phyloP scores from a whole-genome alignment of 306 rosid genomes.

The Elaeagnus macrophylla region DNA sequence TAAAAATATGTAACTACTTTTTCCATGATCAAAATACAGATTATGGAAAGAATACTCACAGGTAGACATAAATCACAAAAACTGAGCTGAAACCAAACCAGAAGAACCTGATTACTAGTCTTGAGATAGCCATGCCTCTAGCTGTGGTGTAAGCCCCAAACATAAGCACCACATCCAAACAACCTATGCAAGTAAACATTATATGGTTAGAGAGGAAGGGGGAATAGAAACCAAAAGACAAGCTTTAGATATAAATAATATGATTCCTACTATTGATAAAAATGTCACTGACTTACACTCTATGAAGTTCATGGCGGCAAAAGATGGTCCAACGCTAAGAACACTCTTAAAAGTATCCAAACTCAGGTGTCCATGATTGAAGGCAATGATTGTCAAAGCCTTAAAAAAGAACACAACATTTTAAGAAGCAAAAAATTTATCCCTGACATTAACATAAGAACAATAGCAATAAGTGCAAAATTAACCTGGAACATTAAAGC shows the following conservation, averaged over 20 bases:
- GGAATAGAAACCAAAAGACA: conserved; percentile 4
- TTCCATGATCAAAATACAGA: conserved; percentile 7
- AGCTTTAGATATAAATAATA: conserved; percentile 2
- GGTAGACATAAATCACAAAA: conserved; percentile 56
- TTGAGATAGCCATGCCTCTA: conserved; percentile 97
- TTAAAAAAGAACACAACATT: conserved; percentile 26
- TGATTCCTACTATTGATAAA: conserved; percentile 12
- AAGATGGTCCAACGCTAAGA: conserved; percentile 87
- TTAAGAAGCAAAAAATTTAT: conserved; percentile 6
- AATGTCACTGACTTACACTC: conserved; percentile 46
- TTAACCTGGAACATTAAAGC: conserved; percentile 89
- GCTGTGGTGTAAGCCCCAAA: conserved; percentile 90
- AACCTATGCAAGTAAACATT: conserved; percentile 35
- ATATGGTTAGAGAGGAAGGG: conserved; percentile 7
- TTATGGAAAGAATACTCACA: conserved; percentile 44
- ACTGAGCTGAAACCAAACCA: conserved; percentile 83
- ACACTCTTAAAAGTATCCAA: conserved; percentile 58
- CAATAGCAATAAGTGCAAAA: conserved; percentile 8
- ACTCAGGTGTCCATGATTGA: conserved; percentile 41
- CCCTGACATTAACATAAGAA: conserved; percentile 15
- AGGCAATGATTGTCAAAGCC: conserved; percentile 85
- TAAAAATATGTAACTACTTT: neutral
- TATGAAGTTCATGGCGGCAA: conserved; percentile 74
- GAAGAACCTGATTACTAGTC: conserved; percentile 81
- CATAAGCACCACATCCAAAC: conserved; percentile 79